phyloP scores from a whole-genome alignment of 768 basidiomycete genomes.

The Piloderma croceum region DNA sequence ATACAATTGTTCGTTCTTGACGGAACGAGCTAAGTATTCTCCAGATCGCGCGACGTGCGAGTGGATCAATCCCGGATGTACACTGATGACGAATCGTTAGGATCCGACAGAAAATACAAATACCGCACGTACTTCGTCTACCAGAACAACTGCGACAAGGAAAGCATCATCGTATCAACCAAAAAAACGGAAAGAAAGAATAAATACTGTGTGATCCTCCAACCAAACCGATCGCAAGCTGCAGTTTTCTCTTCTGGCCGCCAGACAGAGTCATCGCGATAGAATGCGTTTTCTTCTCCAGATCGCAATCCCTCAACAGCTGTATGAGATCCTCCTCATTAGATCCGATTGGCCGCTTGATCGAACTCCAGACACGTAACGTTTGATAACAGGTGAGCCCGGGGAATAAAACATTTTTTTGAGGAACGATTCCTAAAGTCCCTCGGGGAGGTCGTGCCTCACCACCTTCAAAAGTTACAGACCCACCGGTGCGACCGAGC shows the following conservation, averaged over 20 bases:
- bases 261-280: constrained; percentile 66
- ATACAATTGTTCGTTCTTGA: constrained; percentile 60
- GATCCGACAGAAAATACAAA: background rate
- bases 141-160: constrained; percentile 40
- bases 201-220: constrained; percentile 65
- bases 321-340: constrained; percentile 56
- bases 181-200: background rate
- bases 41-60: constrained; percentile 76
- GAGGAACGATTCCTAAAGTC: constrained; percentile 70
- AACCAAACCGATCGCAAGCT: constrained; percentile 74
- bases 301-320: constrained; percentile 65
- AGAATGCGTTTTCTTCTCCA: constrained; percentile 59
- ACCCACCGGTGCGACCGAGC: constrained; percentile 52
- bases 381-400: constrained; percentile 73
- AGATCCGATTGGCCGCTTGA: constrained; percentile 55
- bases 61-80: constrained; percentile 77
- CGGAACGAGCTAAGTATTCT: constrained; percentile 63
- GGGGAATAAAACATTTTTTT: constrained; percentile 78
- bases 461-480: constrained; percentile 51
- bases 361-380: constrained; percentile 62
- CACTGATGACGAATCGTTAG: no score
- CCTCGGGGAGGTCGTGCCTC: constrained; percentile 52
- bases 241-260: constrained; percentile 79
- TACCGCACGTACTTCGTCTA: constrained; percentile 53
- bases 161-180: constrained; percentile 12